phyloP scores from a whole-genome alignment of 352 stramenopile species.

The Vaucheria bursata region DNA sequence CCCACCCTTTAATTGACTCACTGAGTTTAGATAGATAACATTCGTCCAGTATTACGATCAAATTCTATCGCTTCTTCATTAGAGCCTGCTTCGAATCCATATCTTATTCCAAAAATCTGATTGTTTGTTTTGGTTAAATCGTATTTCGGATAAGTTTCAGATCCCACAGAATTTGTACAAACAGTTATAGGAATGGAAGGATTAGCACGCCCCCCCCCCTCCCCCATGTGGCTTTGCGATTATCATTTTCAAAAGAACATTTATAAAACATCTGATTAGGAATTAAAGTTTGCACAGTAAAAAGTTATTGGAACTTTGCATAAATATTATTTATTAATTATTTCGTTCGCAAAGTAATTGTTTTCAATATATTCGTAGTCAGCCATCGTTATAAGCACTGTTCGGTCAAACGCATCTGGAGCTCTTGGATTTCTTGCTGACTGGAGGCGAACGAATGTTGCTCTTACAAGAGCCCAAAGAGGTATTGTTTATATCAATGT shows the following conservation, averaged over 20 bases:
- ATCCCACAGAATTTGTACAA: too few species aligned
- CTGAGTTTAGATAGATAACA: too few species aligned
- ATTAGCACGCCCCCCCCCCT: neutral
- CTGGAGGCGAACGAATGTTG: constrained; percentile 37
- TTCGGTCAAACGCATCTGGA: constrained; percentile 56
- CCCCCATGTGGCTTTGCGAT: neutral
- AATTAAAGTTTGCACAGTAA: neutral
- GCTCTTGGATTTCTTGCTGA: constrained; percentile 61
- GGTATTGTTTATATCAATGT: neutral
- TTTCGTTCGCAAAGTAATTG: too few species aligned
- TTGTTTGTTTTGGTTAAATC: too few species aligned
- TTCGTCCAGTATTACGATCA: too few species aligned
- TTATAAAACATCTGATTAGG: neutral
- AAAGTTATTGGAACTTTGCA: neutral
- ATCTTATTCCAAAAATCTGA: too few species aligned
- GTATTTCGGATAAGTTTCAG: too few species aligned
- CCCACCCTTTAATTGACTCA: too few species aligned
- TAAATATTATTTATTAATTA: neutral
- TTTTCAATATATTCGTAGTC: too few species aligned
- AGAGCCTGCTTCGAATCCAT: too few species aligned
- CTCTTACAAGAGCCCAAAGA: constrained; percentile 5
- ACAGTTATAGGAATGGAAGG: neutral
- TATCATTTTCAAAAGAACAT: neutral
- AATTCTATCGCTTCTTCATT: too few species aligned
- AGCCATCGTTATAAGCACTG: constrained; percentile 56